Percentiles rank a stretch among this genome's conserved stretches.
These are phyloP conservation scores for Gaultheria prostrata DNA, from an alignment of 148 eudicot genomes.

Conservation along the genomic window DNA sequence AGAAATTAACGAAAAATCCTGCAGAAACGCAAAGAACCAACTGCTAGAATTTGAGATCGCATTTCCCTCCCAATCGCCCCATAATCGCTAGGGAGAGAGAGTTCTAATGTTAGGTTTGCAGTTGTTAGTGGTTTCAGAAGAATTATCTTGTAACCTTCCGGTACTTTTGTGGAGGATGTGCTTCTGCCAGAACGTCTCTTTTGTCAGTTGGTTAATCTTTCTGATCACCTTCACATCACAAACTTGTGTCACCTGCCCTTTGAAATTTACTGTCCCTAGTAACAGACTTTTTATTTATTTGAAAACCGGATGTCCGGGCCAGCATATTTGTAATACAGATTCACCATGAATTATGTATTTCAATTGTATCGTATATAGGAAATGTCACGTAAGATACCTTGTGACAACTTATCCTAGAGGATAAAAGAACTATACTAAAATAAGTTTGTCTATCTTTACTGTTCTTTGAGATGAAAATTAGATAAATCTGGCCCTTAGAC, in stretches of 20 bases:
- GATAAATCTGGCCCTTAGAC: background rate
- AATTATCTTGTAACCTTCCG: background rate
- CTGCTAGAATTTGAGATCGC: too few species aligned
- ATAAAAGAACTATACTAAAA: background rate
- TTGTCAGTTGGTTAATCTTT: background rate
- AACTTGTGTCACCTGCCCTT: background rate
- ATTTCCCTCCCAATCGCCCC: too few species aligned
- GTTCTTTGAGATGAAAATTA: background rate
- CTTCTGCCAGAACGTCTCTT: background rate
- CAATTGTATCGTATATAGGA: background rate
- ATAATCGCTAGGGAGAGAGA: too few species aligned
- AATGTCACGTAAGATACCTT: background rate
- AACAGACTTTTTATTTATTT: too few species aligned
- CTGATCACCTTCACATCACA: background rate
- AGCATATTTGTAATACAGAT: background rate
- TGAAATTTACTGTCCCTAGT: background rate
- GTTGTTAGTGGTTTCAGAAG: background rate
- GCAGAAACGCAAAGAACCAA: too few species aligned
- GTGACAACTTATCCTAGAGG: background rate
- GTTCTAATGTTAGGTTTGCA: constrained; percentile 10
- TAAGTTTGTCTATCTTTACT: background rate
- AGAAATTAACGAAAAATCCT: too few species aligned
- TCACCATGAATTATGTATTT: background rate
- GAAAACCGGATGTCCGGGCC: too few species aligned
- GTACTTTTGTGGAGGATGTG: background rate